Conservation (phyloP, 768 basidiomycete species). For the Leccinum fibrillosum region DNA sequence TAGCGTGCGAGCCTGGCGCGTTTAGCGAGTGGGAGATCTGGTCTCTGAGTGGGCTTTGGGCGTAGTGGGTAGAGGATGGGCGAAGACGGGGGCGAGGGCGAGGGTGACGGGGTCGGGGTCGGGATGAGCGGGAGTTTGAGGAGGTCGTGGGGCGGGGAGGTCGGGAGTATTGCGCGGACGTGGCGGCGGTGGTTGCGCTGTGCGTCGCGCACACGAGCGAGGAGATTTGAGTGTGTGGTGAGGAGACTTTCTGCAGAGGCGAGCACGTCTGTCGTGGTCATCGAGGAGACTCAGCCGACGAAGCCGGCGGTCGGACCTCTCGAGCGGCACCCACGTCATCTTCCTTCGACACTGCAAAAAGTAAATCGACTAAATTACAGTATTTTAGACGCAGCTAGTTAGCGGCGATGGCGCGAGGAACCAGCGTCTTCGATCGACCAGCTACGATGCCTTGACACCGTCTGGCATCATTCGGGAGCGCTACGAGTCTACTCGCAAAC, state of each 20-base stretch:
- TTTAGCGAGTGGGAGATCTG: conserved; percentile 66
- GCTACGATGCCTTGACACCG: too few relatives aligned
- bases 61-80: conserved; percentile 33
- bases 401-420: too few relatives aligned
- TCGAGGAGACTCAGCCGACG: background rate
- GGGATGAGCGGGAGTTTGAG: conserved; percentile 57
- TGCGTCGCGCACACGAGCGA: conserved; percentile 51
- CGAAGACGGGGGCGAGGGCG: conserved; percentile 48
- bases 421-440: too few relatives aligned
- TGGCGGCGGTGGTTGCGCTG: conserved; percentile 59
- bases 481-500: too few relatives aligned
- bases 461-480: too few relatives aligned
- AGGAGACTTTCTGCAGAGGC: conserved; percentile 64
- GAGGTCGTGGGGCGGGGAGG: conserved; percentile 52
- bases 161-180: conserved; percentile 50
- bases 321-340: too few relatives aligned
- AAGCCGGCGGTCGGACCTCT: too few relatives aligned
- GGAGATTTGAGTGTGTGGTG: conserved; percentile 54
- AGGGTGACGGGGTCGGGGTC: conserved; percentile 39
- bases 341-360: too few relatives aligned
- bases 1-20: conserved; percentile 69
- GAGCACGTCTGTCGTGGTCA: conserved; percentile 46
- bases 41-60: conserved; percentile 37
- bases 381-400: too few relatives aligned
- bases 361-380: too few relatives aligned